These are phyloP conservation scores for Sesbania bispinosa DNA, from an alignment of 306 rosid species.

Conservation along the genomic window DNA sequence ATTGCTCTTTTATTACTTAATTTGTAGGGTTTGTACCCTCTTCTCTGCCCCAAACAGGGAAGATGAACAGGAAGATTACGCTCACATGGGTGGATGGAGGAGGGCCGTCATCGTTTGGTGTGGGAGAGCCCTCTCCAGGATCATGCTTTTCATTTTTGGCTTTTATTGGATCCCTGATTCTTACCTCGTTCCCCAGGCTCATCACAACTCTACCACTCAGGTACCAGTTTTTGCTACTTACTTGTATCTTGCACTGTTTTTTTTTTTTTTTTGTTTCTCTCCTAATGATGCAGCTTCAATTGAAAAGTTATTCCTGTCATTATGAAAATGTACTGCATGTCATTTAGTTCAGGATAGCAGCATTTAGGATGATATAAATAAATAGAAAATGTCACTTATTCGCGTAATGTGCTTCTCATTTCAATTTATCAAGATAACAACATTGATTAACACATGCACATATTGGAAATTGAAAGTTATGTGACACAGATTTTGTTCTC, in stretches of 20 bases:
- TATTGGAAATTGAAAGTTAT: background rate
- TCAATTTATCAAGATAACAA: background rate
- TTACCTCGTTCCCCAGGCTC: background rate
- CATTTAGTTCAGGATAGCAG: background rate
- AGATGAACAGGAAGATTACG: constrained; percentile 80
- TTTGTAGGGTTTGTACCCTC: constrained; percentile 75
- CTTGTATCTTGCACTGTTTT: no score
- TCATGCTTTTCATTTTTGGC: constrained; percentile 71
- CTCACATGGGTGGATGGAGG: constrained; percentile 84
- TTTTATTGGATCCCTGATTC: constrained; percentile 81
- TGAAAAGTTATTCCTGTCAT: no score
- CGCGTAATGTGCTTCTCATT: background rate
- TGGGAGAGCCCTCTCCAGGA: constrained; percentile 75
- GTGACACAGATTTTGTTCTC: background rate
- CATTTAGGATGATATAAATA: background rate
- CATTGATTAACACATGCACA: background rate
- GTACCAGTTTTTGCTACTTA: background rate
- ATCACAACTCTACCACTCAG: constrained; percentile 18
- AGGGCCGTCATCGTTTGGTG: constrained; percentile 53
- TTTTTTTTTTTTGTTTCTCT: no score
- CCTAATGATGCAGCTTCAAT: no score
- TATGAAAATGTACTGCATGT: background rate
- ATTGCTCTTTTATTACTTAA: constrained; percentile 56
- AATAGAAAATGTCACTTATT: background rate
- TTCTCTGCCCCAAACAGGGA: constrained; percentile 61